phyloP scores from a whole-genome alignment of 768 basidiomycete genomes.

The Botryobasidium botryosum region DNA sequence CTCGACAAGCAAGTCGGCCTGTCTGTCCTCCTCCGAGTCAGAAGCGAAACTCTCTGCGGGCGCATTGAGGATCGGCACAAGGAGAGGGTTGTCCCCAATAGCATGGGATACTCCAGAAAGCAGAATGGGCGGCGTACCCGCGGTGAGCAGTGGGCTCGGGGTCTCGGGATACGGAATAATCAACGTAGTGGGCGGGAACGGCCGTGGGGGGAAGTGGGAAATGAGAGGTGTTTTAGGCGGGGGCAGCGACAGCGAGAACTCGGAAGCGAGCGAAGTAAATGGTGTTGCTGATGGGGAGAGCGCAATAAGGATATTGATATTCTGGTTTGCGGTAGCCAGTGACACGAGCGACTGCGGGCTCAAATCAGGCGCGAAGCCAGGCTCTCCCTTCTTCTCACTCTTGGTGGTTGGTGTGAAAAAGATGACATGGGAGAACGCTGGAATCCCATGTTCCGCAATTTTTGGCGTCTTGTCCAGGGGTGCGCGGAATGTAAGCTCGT shows the following conservation, averaged over 20 bases:
- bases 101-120: constrained; percentile 57
- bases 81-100: constrained; percentile 53
- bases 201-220: constrained; percentile 68
- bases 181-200: constrained; percentile 44
- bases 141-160: constrained; percentile 25
- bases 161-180: constrained; percentile 38
- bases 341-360: constrained; percentile 65
- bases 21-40: constrained; percentile 32
- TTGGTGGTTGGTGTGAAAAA: constrained; percentile 76
- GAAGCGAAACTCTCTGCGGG: constrained; percentile 60
- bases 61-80: constrained; percentile 68
- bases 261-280: constrained; percentile 61
- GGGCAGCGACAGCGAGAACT: constrained; percentile 82
- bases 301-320: constrained; percentile 68
- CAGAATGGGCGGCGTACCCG: constrained; percentile 44
- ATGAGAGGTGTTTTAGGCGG: constrained; percentile 70
- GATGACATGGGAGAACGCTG: constrained; percentile 71
- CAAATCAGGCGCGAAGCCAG: constrained; percentile 57
- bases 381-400: constrained; percentile 31
- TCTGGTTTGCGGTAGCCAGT: constrained; percentile 38
- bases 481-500: constrained; percentile 69
- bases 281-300: constrained; percentile 62
- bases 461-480: constrained; percentile 58
- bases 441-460: constrained; percentile 51
- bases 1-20: constrained; percentile 49